Conservation (phyloP, 2,329 filamentous ascomycete species). For the Fusarium sororula region DNA sequence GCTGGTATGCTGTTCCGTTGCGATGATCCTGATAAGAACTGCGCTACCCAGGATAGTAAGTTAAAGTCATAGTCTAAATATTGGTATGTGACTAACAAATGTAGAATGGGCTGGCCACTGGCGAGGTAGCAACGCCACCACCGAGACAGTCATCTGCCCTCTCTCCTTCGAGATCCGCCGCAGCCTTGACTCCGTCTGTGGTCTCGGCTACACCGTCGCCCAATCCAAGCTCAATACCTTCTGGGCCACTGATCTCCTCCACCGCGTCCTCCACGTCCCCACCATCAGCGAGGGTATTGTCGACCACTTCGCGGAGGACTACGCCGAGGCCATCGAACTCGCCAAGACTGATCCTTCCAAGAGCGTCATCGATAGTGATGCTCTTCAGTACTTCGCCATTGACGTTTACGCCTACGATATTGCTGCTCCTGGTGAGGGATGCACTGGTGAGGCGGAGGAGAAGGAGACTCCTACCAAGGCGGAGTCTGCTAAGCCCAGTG, state of each 20-base stretch:
- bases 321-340: constrained; percentile 62
- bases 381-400: constrained; percentile 74
- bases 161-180: constrained; percentile 67
- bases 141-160: constrained; percentile 75
- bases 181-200: constrained; percentile 68
- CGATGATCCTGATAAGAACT: constrained; percentile 74
- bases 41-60: constrained; percentile 57
- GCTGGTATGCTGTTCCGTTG: constrained; percentile 70
- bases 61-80: fast-evolving
- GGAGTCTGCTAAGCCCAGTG: constrained; percentile 45
- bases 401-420: constrained; percentile 74
- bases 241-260: constrained; percentile 73
- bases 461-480: constrained; percentile 28
- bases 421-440: constrained; percentile 69
- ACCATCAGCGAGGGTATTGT: constrained; percentile 67
- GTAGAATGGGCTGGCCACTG: constrained; percentile 74
- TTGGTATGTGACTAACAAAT: neutral
- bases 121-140: constrained; percentile 70
- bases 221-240: constrained; percentile 65
- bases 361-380: constrained; percentile 66
- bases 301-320: constrained; percentile 70
- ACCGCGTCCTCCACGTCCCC: constrained; percentile 72
- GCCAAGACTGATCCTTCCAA: constrained; percentile 58
- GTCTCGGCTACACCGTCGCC: constrained; percentile 69
- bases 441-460: constrained; percentile 56